Evolutionary conservation across 495 filamentous ascomycete species (phyloP).

Genomic region (Penicillium robsamsonii): DNA sequence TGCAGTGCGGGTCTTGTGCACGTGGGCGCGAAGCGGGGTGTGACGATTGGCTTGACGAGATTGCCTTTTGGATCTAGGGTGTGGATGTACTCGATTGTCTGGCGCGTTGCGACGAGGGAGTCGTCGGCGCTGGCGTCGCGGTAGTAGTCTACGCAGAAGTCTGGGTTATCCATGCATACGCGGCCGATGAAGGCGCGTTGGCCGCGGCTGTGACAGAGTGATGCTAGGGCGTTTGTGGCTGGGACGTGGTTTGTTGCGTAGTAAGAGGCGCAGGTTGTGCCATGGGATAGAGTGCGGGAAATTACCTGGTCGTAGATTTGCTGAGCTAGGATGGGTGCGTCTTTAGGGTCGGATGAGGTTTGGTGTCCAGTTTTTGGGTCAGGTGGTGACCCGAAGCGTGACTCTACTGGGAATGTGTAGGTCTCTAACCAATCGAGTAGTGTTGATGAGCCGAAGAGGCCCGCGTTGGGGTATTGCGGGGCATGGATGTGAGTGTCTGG

Average conservation of each 20-base stretch:
- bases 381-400: conserved; percentile 49
- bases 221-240: conserved; percentile 80
- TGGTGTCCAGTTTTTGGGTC: conserved; percentile 2
- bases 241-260: conserved; percentile 80
- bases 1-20: conserved; percentile 62
- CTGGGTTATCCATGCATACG: conserved; percentile 74
- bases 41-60: conserved; percentile 76
- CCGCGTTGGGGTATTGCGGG: conserved; percentile 85
- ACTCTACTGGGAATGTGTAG: conserved; percentile 93
- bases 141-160: conserved; percentile 69
- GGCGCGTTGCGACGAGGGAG: conserved; percentile 55
- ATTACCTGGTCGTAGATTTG: conserved; percentile 70
- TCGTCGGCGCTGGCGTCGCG: conserved; percentile 60
- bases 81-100: conserved; percentile 65
- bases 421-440: conserved; percentile 84
- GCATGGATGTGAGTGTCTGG: conserved; percentile 94
- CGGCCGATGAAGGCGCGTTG: conserved; percentile 87
- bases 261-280: conserved; percentile 86
- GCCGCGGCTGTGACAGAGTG: conserved; percentile 67
- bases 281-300: conserved; percentile 73
- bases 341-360: background rate
- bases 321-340: conserved; percentile 41
- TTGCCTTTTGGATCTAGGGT: conserved; percentile 58
- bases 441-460: conserved; percentile 85
- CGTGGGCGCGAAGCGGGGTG: conserved; percentile 83